Evolutionary conservation across 805 yeast species (phyloP).

Genomic region (Cyberlindnera veronae): DNA sequence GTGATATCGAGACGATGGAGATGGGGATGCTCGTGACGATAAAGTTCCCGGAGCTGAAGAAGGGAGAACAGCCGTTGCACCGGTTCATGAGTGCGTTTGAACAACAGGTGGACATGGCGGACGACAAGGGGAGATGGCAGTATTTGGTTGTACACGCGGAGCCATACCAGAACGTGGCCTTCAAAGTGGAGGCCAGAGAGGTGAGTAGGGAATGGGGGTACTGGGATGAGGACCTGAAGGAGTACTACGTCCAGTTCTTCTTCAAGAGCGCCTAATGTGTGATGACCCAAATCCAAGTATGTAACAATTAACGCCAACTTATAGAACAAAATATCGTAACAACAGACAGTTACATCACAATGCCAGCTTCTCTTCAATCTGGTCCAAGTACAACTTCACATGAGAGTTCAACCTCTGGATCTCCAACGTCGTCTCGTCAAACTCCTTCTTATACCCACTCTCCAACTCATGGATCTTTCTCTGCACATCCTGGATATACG

Average conservation of each 20-base stretch:
- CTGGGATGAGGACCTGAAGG: conserved; percentile 70
- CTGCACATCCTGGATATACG: conserved; percentile 36
- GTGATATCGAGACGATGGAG: conserved; percentile 53
- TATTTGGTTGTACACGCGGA: conserved; percentile 81
- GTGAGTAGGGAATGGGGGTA: conserved; percentile 53
- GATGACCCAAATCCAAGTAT: too few relatives aligned
- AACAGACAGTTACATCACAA: conserved; percentile 1
- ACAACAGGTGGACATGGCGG: conserved; percentile 47
- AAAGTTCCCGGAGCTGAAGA: conserved; percentile 47
- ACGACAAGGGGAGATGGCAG: conserved; percentile 46
- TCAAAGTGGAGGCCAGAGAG: conserved; percentile 65
- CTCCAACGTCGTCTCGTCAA: conserved; percentile 34
- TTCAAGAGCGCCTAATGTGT: conserved; percentile 33
- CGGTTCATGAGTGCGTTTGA: conserved; percentile 80
- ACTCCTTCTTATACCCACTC: conserved; percentile 32
- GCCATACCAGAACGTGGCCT: conserved; percentile 80
- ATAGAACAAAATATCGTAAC: too few relatives aligned
- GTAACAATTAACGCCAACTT: too few relatives aligned
- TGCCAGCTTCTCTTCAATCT: conserved; percentile 23
- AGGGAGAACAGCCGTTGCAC: conserved; percentile 53
- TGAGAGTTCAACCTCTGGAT: conserved; percentile 26
- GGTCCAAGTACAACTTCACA: conserved; percentile 25
- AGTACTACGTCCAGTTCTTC: conserved; percentile 68
- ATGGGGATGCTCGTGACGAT: conserved; percentile 68
- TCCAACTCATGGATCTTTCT: conserved; percentile 30